Base-by-base conservation (phyloP, 1,284 basidiomycete genomes). In the Nidula niveotomentosa region DNA sequence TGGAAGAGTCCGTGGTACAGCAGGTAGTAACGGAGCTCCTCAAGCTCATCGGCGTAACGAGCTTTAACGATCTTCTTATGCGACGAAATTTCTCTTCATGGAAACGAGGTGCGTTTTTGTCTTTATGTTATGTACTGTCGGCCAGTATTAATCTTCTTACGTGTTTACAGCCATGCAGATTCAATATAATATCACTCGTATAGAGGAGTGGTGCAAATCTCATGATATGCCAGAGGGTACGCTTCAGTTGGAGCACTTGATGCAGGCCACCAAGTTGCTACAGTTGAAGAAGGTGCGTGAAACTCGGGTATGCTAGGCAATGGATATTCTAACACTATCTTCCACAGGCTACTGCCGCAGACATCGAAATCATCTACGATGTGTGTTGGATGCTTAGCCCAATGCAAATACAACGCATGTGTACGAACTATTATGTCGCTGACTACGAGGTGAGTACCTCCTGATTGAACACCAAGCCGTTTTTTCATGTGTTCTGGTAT, bases 341-440 rank as follows among this genome's bases (percentile, higher is more conserved):
- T 30, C 5, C 35, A 52, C 53, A 96, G 93, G 89, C 94, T 7
- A 93, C 94, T 1, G 80, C 93, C 41, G 88, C 90, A 30, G 95
- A 98, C 70, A 97, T 98, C 60, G 95, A 99, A 72, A 98, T 99
- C 65, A 96, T 98, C 65, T 99, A 98, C 69, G 92, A 97, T 69
- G 96, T 99, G 53, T 99, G 96, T 80, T 99, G 97, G 97, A 99
- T 99, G 90, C 80, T 99, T 52, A 98, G 95, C 56, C 97, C 97
- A 0, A 96, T 96, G 69, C 97, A 99, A 73, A 99, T 99, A 64
- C 97, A 99, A 77, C 92, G 96, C 67, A 94, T 98, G 84, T 97
- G 96, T 75, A 91, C 91, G 57, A 96, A 97, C 74, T 99, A 99
- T 78, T 96, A 97, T 67, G 96, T 97, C 57, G 97, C 97, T 48